Conservation (phyloP, 192 early-diverging fungal genomes). For the Pilaira anomala region DNA sequence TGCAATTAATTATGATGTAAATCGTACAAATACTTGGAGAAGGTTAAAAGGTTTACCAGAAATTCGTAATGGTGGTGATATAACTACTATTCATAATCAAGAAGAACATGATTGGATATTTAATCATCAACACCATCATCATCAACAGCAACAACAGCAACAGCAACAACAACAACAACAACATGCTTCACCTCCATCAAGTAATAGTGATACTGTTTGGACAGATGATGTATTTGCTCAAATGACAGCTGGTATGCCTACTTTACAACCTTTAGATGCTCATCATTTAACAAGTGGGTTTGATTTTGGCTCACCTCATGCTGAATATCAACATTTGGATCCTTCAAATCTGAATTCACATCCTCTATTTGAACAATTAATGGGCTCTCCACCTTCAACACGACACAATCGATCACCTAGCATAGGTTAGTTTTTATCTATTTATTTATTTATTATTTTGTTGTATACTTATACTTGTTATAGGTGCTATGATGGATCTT, state of each 20-base stretch:
- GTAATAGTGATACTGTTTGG: constrained; percentile 4
- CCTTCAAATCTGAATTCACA: background rate
- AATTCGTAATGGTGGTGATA: constrained; percentile 3
- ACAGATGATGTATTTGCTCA: constrained; percentile 26
- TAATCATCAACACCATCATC: background rate
- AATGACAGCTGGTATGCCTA: constrained; percentile 23
- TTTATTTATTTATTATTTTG: too few relatives aligned
- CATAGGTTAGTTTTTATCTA: constrained; percentile 8
- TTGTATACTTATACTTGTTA: background rate
- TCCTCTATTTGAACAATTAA: constrained; percentile 10
- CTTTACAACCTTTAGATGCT: constrained; percentile 13
- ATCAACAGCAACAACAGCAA: background rate
- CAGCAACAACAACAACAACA: background rate
- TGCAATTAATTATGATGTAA: constrained; percentile 28
- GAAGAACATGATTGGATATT: background rate
- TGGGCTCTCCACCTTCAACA: constrained; percentile 9
- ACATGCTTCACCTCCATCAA: background rate
- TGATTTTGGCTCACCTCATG: constrained; percentile 1
- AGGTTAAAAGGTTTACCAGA: constrained; percentile 31
- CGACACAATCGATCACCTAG: constrained; percentile 5
- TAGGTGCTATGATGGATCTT: constrained; percentile 26
- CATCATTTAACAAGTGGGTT: constrained; percentile 12
- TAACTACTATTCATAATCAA: background rate
- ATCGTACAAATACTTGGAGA: constrained; percentile 34
- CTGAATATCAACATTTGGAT: background rate